phyloP scores from a whole-genome alignment of 2,329 filamentous ascomycete species.

The Acrocalymma vagum region DNA sequence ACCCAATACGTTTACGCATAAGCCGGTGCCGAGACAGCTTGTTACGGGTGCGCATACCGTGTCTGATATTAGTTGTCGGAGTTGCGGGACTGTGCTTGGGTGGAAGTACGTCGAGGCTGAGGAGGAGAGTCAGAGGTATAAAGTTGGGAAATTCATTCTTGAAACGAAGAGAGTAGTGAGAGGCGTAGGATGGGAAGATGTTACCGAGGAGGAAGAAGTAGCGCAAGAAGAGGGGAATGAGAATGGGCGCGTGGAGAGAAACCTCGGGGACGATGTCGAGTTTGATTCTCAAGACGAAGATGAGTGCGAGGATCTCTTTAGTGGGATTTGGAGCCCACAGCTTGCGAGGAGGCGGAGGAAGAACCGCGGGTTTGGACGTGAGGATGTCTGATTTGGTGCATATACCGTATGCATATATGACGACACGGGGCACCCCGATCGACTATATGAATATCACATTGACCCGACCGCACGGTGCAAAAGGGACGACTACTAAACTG shows the following conservation, averaged over 20 bases:
- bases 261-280: slow-evolving; percentile 53
- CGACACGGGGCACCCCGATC: no score
- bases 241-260: slow-evolving; percentile 17
- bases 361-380: no score
- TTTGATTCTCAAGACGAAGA: slow-evolving; percentile 73
- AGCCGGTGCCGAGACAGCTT: slow-evolving; percentile 64
- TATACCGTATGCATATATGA: no score
- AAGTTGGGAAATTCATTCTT: slow-evolving; percentile 73
- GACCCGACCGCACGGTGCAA: no score
- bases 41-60: slow-evolving; percentile 72
- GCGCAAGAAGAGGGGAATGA: slow-evolving; percentile 18
- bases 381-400: no score
- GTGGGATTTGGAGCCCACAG: slow-evolving; percentile 67
- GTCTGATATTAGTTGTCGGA: slow-evolving; percentile 65
- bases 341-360: slow-evolving; percentile 55
- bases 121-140: slow-evolving; percentile 69
- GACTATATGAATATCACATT: no score
- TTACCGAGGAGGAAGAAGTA: slow-evolving; percentile 28
- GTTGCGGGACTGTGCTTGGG: slow-evolving; percentile 65
- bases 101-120: slow-evolving; percentile 73
- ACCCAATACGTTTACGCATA: slow-evolving; percentile 67
- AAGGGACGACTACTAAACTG: no score
- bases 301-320: slow-evolving; percentile 71
- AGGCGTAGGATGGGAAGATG: slow-evolving; percentile 61
- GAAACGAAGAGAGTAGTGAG: slow-evolving; percentile 66